Base-by-base conservation (phyloP, 2,329 filamentous ascomycete species). In the Talaromyces verruculosus region DNA sequence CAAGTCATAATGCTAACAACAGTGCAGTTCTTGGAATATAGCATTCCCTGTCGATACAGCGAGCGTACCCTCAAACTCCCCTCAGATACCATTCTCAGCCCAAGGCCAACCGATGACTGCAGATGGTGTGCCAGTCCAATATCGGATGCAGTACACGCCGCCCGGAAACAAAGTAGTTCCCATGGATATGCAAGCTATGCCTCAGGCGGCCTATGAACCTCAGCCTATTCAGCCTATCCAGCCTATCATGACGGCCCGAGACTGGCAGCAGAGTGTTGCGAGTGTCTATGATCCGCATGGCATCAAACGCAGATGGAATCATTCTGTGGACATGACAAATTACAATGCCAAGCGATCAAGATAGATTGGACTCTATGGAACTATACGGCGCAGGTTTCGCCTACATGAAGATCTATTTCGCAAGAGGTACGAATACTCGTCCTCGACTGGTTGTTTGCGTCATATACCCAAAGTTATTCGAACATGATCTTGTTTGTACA, bases 11-110 rank as follows among this genome's bases (percentile, higher is more conserved):
- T 60, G 39, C 57, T 60, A 60, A 60, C 39, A 30, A 43, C 13
- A 10, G 22, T 2, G 37, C 68, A 96, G 93, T 78, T 92, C 97
- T 83, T 98, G 94, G 93, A 93, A 96, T 79, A 89, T 91, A 74
- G 93, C 94, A 70, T 98, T 97, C 81, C 91, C 92, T 83, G 91
- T 89, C 78, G 88, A 87, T 67, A 79, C 81, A 70, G 78, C 79
- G 11, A 73, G 71, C 63, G 63, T 76, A 63, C 78, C 79, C 72
- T 67, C 78, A 57, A 78, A 77, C 68, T 81, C 75, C 15, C 77
- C 80, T 7, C 76, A 78, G 10, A 81, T 83, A 72, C 73, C 74
- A 35, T 71, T 77, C 67, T 70, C 70, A 57, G 74, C 72, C 55
- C 35, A 74, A 13, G 59, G 73, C 5, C 73, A 73, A 63, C 67